phyloP scores from a whole-genome alignment of 148 eudicot genomes.

The Rhododendron williamsianum region DNA sequence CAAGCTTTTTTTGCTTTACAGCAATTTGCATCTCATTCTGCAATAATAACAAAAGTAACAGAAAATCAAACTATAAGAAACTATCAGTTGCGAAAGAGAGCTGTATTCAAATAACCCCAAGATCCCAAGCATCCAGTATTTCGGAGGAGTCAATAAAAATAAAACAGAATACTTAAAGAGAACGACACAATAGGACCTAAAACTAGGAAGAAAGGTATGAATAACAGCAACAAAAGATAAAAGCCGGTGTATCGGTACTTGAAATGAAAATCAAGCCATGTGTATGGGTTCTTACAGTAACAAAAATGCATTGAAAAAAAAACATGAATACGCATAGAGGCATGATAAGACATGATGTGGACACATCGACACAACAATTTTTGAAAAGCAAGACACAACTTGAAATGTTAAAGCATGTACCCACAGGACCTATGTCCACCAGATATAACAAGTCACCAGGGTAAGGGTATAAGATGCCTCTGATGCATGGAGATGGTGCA shows the following conservation, averaged over 20 bases:
- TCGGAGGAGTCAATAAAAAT: background rate
- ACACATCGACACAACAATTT: background rate
- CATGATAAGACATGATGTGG: background rate
- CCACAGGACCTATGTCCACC: background rate
- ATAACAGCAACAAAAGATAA: background rate
- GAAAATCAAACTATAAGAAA: background rate
- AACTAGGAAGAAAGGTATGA: background rate
- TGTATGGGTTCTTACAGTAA: background rate
- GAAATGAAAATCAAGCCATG: background rate
- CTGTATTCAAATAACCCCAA: background rate
- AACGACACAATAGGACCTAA: background rate
- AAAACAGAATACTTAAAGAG: background rate
- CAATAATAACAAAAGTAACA: background rate
- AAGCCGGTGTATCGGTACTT: background rate
- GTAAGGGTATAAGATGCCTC: background rate
- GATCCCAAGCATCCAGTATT: conserved; percentile 1
- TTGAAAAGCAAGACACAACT: background rate
- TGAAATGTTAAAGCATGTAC: background rate
- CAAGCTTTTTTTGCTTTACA: conserved; percentile 57
- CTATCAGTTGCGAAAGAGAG: background rate
- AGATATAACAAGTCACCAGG: background rate
- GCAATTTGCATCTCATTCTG: conserved; percentile 83
- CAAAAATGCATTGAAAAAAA: background rate
- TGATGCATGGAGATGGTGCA: background rate
- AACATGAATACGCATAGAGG: background rate